Base-by-base conservation (phyloP, 2,329 filamentous ascomycete species). In the Nannizziopsis barbatae region DNA sequence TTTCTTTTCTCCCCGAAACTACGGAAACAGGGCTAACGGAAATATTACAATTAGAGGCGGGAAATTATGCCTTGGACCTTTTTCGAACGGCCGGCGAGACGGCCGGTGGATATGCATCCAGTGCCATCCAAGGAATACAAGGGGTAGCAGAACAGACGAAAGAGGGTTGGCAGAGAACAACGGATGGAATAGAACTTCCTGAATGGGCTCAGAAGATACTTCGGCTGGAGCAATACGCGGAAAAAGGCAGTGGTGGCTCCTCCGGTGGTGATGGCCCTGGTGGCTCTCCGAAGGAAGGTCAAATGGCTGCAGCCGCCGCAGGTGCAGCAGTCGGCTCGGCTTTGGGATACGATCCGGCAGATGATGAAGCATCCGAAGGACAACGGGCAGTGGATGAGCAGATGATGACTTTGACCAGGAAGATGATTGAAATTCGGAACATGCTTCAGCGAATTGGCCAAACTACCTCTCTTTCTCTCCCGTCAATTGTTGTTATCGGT, bases 401-500 rank as follows among this genome's bases (percentile, higher is more conserved):
- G 67, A 98, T 98, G 90, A 98, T 98, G 92, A 75, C 95, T 57
- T 73, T 98, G 60, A 98, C 93, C 1, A 90, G 92, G 71, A 96
- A 96, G 71, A 98, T 98, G 92, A 98, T 98, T 60, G 92, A 98
- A 71, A 96, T 98, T 50, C 77, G 93, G 56, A 89, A 83, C 56
- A 86, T 98, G 49, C 74, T 98, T 18, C 85, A 93, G 61, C 86
- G 83, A 20, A 85, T 98, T 41, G 93, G 89, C 31, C 90, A 98
- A 70, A 93, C 89, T 0, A 87, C 84, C 55, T 80, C 86, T 2
- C 72, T 98, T 54, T 90, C 85, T 1, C 71, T 98, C 17, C 92
- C 92, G 0, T 96, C 93, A 0, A 98, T 98, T 50, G 92, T 98
- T n/a, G 92, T 98, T 33, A 95, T 98, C 57, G 92, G 92, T 18